Base-by-base conservation (phyloP, 768 basidiomycete species). In the Tulasnella sp. region DNA sequence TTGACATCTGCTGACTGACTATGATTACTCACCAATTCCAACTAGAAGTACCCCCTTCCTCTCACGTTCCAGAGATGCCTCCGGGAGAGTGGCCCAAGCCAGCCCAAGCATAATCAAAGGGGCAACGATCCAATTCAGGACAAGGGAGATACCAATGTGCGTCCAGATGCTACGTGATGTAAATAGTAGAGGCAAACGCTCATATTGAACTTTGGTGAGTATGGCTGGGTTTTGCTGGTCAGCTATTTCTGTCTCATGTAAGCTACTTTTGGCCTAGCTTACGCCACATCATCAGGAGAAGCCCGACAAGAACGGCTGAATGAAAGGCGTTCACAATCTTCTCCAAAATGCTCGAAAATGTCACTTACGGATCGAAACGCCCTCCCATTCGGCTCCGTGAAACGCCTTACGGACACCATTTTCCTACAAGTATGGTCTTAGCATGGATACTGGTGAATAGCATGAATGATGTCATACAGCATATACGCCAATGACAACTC, bases 271-370 rank as follows among this genome's bases (percentile, higher is more conserved):
- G n/a, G n/a, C n/a, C n/a, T n/a, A 16, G 43, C 41, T 8, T 46
- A 45, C 44, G 87, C 82, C 83, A 87, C 82, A 89, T 89, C 77
- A 90, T 90, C 45, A 88, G 67, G 15, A 89, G 74, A 32, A 90
- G 74, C 1, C 86, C 88, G 35, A 88, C 69, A 13, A 80, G 80
- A 40, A 89, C 84, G 1, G 85, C 86, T 89, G 55, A 19, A 29
- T 22, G 10, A 22, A 32, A 27, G n/a, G n/a, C n/a, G 10, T 24
- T 27, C 2, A 32, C 2, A 47, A 20, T 8, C 32, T 29, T 7
- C 13, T 3, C 15, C 15, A n/a, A n/a, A 29, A 16, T n/a, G 28
- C 48, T 19, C 13, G 20, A 1, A 13, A 20, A 3, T 28, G 24
- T 40, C 4, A 73, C 83, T 66, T 62, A 88, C 86, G 85, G 39